Evolutionary conservation across 1,284 basidiomycete species (phyloP), one percentile per base, ranked within the genome.

Genomic region (Violaceomyces palustris): DNA sequence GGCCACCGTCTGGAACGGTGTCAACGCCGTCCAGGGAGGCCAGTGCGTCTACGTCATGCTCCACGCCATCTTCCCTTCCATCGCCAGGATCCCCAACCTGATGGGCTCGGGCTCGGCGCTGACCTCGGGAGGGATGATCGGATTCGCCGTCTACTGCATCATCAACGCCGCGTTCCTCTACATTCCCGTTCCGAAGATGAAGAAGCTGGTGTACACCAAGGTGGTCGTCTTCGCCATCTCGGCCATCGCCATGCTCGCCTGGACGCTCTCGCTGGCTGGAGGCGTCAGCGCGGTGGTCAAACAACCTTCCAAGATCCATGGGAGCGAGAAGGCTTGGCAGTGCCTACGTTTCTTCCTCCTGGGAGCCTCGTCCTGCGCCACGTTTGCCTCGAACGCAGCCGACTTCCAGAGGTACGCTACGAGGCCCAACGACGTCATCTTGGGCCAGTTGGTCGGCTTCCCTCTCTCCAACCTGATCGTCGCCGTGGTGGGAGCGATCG

Each of bases 121-220:
- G 12, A 83, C 78, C 35, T 84, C 83, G 2, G 76, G 78, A 29
- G 82, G 85, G 69, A 85, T 86, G 61, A 75, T 89, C 74, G 82
- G 82, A 54, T 92, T 91, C 79, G 84, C 90, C 78, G 77, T 92
- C 51, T 92, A 89, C 77, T 88, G 86, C 82, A 75, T 88, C 31
- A 78, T 88, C 42, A 85, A 82, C 25, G 77, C 90, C 10, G 85
- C 86, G 4, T 81, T 83, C 21, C 84, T 88, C 53, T 87, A 82
- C 82, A 83, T 87, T 47, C 85, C 85, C 4, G 82, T 88, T 32
- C 85, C 88, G 76, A 81, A 85, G 70, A 83, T 89, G 55, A 81
- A 85, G 29, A 85, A 87, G 72, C 78, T 90, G 35, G 91, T 92
- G 78, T 84, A 84, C 14, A 69, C 84, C 54, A 90, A 90, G 74